Base-by-base conservation (phyloP, 2,329 filamentous ascomycete species). In the Venturiaceae sp. region DNA sequence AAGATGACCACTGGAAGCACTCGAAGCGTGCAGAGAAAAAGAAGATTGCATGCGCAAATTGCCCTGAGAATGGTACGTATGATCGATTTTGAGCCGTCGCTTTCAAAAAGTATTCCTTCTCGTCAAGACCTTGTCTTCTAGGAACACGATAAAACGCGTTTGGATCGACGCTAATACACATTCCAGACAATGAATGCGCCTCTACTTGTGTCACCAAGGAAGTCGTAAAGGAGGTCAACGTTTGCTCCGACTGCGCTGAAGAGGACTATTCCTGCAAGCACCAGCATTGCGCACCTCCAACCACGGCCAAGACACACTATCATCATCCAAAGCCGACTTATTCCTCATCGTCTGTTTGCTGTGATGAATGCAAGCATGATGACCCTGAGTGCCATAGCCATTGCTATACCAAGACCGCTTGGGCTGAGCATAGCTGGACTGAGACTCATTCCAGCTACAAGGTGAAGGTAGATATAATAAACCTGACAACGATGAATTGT, bases 391-490 rank as follows among this genome's bases (percentile, higher is more conserved):
- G 55, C 39, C 19, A 50, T 9, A 33, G 33, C 5, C 19, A 47
- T 23, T 57, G 55, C 44, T 57, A 33, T 19, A 44, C 53, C 53
- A 39, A 56, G 37, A 56, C 53, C 36, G 23, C 53, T 21, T 39
- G 23, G n/a, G 7, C 41, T 21, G 23, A 3, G 14, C 44, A 50
- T 7, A 50, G 44, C 44, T 50, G 44, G 44, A 50, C 44, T 16
- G 44, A 50, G 44, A 50, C 44, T 30, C 44, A 30, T 16, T 50
- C 44, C 19, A 50, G 26, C 44, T 30, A 13, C 44, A 50, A 50
- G 44, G 3, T 50, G 5, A n/a, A n/a, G n/a, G n/a, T n/a, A n/a
- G n/a, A n/a, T n/a, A n/a, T n/a, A n/a, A n/a, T n/a, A n/a, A n/a
- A n/a, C n/a, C n/a, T n/a, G n/a, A n/a, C n/a, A n/a, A n/a, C n/a